These are phyloP conservation scores for Daldinia eschscholtzii DNA, from an alignment of 2,329 filamentous ascomycete genomes.

Conservation along the genomic window DNA sequence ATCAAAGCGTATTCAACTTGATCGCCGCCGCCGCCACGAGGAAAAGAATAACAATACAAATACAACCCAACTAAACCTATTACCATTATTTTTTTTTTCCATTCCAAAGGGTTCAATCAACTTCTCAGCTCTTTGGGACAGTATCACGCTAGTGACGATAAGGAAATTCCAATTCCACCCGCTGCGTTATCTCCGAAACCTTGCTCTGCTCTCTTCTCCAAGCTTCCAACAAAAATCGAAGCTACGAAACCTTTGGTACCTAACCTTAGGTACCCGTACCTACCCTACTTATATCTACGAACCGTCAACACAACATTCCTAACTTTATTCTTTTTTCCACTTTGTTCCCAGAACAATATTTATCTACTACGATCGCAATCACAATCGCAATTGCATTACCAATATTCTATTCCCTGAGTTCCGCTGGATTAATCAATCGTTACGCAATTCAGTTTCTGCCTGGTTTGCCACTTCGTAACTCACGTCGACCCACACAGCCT, in stretches of 20 bases:
- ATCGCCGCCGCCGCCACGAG: slow-evolving; percentile 28
- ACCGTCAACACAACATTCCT: slow-evolving; percentile 14
- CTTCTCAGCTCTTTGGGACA: slow-evolving; percentile 34
- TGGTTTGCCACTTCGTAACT: slow-evolving; percentile 48
- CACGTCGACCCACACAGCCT: slow-evolving; percentile 35
- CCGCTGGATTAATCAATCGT: slow-evolving; percentile 45
- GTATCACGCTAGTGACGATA: slow-evolving; percentile 13
- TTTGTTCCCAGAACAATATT: slow-evolving; percentile 1
- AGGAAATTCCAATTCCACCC: slow-evolving; percentile 33
- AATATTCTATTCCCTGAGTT: slow-evolving; percentile 6
- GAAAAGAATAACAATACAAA: slow-evolving; percentile 27
- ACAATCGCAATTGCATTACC: slow-evolving; percentile 33
- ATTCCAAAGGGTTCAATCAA: slow-evolving; percentile 40
- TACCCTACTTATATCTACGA: slow-evolving; percentile 9
- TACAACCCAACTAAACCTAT: slow-evolving; percentile 27
- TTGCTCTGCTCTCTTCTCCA: slow-evolving; percentile 43
- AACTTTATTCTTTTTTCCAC: slow-evolving; percentile 16
- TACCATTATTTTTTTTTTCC: slow-evolving; percentile 35
- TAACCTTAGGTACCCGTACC: neutral
- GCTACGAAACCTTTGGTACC: neutral
- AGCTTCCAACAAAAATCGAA: slow-evolving; percentile 33
- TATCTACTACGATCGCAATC: slow-evolving; percentile 11
- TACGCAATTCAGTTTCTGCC: slow-evolving; percentile 46
- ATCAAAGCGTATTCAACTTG: slow-evolving; percentile 22
- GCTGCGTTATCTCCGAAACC: slow-evolving; percentile 45